A percentile compares a stretch with the other conserved stretches of the same genome.
Conservation (phyloP, 2,329 filamentous ascomycete genomes). For the Orbilia brochopaga region DNA sequence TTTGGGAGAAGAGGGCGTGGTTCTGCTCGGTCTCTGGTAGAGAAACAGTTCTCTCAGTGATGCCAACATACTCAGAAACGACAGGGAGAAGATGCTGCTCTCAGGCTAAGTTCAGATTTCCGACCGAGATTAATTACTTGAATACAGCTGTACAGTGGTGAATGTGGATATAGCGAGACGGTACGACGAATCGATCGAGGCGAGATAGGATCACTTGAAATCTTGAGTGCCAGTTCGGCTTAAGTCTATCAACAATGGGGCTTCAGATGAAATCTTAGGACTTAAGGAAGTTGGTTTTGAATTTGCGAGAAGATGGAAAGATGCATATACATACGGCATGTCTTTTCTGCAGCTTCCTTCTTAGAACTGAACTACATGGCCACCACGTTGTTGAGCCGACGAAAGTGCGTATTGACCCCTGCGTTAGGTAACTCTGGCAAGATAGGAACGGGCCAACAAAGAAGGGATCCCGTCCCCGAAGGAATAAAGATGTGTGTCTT, state of each 20-base stretch:
- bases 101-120: too few species aligned
- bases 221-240: too few species aligned
- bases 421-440: conserved; percentile 35
- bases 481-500: not conserved
- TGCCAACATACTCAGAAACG: conserved; percentile 15
- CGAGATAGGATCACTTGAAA: too few species aligned
- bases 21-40: conserved; percentile 41
- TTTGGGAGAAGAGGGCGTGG: conserved; percentile 18
- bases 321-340: not conserved
- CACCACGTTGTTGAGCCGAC: conserved; percentile 28
- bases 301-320: not conserved
- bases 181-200: too few species aligned
- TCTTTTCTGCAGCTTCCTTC: conserved; percentile 21
- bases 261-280: too few species aligned
- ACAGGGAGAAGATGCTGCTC: not conserved
- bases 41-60: conserved; percentile 28
- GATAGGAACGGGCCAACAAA: conserved; percentile 3
- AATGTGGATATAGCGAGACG: too few species aligned
- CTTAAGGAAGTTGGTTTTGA: too few species aligned
- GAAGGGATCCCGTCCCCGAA: not conserved
- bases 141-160: too few species aligned
- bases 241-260: too few species aligned
- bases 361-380: conserved; percentile 18
- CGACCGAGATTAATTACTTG: too few species aligned
- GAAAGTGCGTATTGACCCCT: conserved; percentile 9